A percentile compares a stretch with the other conserved stretches of the same genome.
Evolutionary conservation across 306 rosid genomes (phyloP).

Genomic region (Ceratonia siliqua): DNA sequence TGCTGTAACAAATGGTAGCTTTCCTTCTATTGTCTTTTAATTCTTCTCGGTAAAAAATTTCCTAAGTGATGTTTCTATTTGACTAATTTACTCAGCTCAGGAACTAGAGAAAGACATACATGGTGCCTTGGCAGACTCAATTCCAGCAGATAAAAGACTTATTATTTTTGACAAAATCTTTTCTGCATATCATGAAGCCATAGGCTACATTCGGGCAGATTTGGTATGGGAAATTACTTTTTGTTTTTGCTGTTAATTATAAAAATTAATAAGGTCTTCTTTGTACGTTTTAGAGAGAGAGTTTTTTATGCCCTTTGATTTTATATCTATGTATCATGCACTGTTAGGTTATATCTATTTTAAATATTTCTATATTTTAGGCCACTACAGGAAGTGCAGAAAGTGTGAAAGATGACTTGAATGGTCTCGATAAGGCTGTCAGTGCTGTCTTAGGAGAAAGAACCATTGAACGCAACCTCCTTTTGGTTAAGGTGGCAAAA

Average conservation of each 20-base stretch:
- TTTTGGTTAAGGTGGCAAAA: conserved; percentile 84
- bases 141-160: conserved; percentile 76
- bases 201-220: conserved; percentile 90
- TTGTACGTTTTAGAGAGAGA: neutral
- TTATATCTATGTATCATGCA: neutral
- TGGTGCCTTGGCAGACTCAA: conserved; percentile 68
- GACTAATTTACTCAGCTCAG: conserved; percentile 72
- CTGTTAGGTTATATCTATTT: conserved; percentile 20
- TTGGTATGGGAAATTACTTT: conserved; percentile 65
- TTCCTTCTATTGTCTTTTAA: neutral
- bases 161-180: conserved; percentile 86
- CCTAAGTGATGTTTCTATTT: conserved; percentile 37
- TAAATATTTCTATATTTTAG: conserved; percentile 50
- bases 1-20: conserved; percentile 16
- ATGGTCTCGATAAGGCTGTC: conserved; percentile 98
- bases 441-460: conserved; percentile 89
- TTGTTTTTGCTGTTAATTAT: conserved; percentile 8
- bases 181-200: conserved; percentile 93
- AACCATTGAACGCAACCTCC: conserved; percentile 91
- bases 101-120: conserved; percentile 90
- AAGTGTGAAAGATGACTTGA: conserved; percentile 86
- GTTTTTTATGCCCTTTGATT: neutral
- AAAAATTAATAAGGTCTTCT: conserved; percentile 14
- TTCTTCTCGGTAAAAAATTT: too few relatives aligned
- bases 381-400: conserved; percentile 85